Evolutionary conservation across 2,329 filamentous ascomycete genomes (phyloP), one percentile per base, ranked within the genome.

Genomic region (Dothideomycetes sp.): DNA sequence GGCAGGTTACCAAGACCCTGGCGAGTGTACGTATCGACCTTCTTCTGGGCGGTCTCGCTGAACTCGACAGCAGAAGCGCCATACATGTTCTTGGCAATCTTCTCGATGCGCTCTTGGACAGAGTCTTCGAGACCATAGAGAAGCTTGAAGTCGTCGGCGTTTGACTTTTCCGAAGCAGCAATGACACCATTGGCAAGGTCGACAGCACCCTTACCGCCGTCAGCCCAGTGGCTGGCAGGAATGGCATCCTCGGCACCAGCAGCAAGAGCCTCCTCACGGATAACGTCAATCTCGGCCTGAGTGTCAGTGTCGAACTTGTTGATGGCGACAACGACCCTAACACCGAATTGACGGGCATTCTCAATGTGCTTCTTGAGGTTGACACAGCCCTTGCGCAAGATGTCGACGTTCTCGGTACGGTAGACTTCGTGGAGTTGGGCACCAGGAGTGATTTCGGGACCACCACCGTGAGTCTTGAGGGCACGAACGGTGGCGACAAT

Each of bases 231-330:
- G 66, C 94, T 94, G 11, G 91, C 82, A 34, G 89, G 73, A 53
- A 98, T 84, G 38, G 91, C 91, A 58, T 95, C 88, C 59, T 93
- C 85, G 12, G 91, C 91, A 44, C 91, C 91, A 4, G 91, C 91
- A 33, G 86, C 79, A 47, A 95, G 77, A 32, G 91, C 82, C 61
- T 95, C 89, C 60, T 96, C 87, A 43, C 84, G 81, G 52, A 98
- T 79, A 47, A 91, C 82, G 25, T 82, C 77, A 46, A 95, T 82
- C 61, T 98, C 91, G 40, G 88, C 88, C 11, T 89, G 82, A 2
- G 88, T 95, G 59, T 98, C 91, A 5, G 87, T 94, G 47, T 83
- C 76, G 62, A 98, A 95, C 63, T 84, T 86, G 73, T 98, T 98
- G 71, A 98, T 91, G 38, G 89, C 91, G 11, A 98, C 89, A 12